A percentile compares a stretch with the other conserved stretches of the same genome.
phyloP scores from a whole-genome alignment of 164 flowering plant genomes.

The Stephania japonica region DNA sequence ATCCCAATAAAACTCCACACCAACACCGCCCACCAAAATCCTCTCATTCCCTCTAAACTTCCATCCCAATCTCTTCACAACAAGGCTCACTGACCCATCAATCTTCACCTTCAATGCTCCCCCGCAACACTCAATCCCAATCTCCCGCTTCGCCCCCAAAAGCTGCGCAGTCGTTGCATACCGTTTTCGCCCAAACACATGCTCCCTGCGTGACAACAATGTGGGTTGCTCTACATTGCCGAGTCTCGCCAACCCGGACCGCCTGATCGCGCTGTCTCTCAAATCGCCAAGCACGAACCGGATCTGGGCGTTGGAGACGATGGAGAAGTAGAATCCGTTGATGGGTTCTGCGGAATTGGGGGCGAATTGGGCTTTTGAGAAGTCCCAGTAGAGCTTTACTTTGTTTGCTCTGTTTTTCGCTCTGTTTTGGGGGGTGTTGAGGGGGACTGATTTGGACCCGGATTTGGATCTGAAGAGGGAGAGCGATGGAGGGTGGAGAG shows the following conservation, averaged over 20 bases:
- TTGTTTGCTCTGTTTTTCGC: no score
- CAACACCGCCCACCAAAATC: slow-evolving; percentile 39
- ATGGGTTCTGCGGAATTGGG: slow-evolving; percentile 53
- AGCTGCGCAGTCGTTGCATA: slow-evolving; percentile 44
- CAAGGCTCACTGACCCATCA: slow-evolving; percentile 39
- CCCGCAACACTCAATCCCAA: slow-evolving; percentile 49
- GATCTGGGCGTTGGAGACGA: slow-evolving; percentile 26
- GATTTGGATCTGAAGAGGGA: slow-evolving; percentile 31
- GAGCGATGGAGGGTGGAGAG: slow-evolving; percentile 44
- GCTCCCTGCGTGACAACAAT: slow-evolving; percentile 56
- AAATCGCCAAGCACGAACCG: slow-evolving; percentile 59
- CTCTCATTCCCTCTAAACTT: slow-evolving; percentile 71
- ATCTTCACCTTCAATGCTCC: slow-evolving; percentile 46
- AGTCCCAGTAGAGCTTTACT: slow-evolving; percentile 57
- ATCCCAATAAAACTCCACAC: slow-evolving; percentile 68
- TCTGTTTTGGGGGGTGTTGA: slow-evolving; percentile 19
- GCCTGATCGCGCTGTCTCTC: slow-evolving; percentile 23
- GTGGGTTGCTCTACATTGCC: slow-evolving; percentile 13
- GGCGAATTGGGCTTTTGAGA: slow-evolving; percentile 42
- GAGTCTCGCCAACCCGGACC: slow-evolving; percentile 16
- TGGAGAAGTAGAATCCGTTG: slow-evolving; percentile 46
- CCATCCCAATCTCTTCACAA: slow-evolving; percentile 61
- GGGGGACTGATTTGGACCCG: slow-evolving; percentile 44
- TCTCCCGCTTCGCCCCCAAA: slow-evolving; percentile 42
- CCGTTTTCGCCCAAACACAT: slow-evolving; percentile 51